Evolutionary conservation across 2,329 filamentous ascomycete species (phyloP), one percentile per base, ranked within the genome.

Genomic region (Diaporthe helianthi): DNA sequence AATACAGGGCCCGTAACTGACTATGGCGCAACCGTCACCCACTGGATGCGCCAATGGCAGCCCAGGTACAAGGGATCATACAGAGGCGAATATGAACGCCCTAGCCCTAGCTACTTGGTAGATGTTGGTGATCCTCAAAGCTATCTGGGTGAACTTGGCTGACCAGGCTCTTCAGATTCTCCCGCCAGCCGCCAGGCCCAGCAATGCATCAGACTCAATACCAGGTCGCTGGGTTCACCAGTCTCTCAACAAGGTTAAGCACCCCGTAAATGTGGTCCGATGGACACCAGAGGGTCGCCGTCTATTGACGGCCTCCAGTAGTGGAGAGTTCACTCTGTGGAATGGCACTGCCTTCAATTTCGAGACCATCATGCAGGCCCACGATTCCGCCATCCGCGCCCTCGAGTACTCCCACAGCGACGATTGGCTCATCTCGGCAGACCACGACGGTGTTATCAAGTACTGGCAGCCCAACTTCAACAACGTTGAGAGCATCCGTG

Each of bases 381-480:
- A 98, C 80, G 95, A 98, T 80, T 90, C 90, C 67, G 92, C 93
- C 46, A 94, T 97, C 73, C 89, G 93, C 74, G 90, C 92, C 12
- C 85, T 94, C 54, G 89, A 90, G 73, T 99, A 97, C 83, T 97
- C 96, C 2, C 93, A 98, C 80, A 97, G 92, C 75, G 93, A 97
- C 77, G 96, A 99, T 81, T 99, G 96, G 95, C 85, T 99, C 15
- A 88, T 99, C 66, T 98, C 96, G 9, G 94, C 93, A 65, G 96
- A 98, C 78, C 94, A 98, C 79, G 94, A 96, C 74, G 96, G 96
- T 68, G 87, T 96, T 72, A 91, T 99, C 81, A 98, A 98, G 82
- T 99, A 99, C 82, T 98, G 95, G 93, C 94, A 98, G 79, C 93
- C 95, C 38, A 99, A 98, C 79, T 98, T 99, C 83, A 98, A 99